These are phyloP conservation scores for Naegleria gruberi DNA, from an alignment of 208 protist species.

Conservation along the genomic window DNA sequence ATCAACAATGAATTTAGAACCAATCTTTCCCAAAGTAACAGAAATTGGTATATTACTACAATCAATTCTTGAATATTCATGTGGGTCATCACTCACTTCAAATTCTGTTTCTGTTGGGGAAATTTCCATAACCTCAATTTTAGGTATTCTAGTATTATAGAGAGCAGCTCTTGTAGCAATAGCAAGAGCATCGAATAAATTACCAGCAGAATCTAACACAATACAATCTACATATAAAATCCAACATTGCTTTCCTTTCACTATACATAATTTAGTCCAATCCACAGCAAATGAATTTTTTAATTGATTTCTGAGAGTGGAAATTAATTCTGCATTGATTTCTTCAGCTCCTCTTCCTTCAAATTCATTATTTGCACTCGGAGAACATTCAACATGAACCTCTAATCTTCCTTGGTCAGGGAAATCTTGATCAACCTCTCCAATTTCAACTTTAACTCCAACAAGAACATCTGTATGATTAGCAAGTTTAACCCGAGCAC, in stretches of 20 bases:
- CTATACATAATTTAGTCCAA: slow-evolving; percentile 9
- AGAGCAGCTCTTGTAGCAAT: slow-evolving; percentile 18
- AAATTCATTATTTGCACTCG: background rate
- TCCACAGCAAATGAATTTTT: background rate
- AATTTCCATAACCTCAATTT: slow-evolving; percentile 12
- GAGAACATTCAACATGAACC: slow-evolving; percentile 3
- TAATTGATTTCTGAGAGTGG: background rate
- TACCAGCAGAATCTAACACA: slow-evolving; percentile 24
- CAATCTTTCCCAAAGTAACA: slow-evolving; percentile 11
- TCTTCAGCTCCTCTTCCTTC: slow-evolving; percentile 17
- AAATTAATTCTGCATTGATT: background rate
- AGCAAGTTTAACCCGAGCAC: slow-evolving; percentile 8
- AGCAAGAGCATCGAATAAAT: slow-evolving; percentile 26
- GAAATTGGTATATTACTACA: slow-evolving; percentile 11
- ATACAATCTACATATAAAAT: slow-evolving; percentile 24
- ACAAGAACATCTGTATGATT: slow-evolving; percentile 21
- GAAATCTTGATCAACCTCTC: background rate
- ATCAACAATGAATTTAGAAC: slow-evolving; percentile 22
- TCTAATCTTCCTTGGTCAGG: slow-evolving; percentile 16
- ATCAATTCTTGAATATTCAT: background rate
- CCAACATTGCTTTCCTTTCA: slow-evolving; percentile 22
- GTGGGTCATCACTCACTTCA: slow-evolving; percentile 21
- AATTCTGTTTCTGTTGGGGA: slow-evolving; percentile 4
- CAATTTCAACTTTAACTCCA: slow-evolving; percentile 21
- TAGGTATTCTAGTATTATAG: slow-evolving; percentile 7